Conservation (phyloP, 176 grass and related monocot species). For the Alopecurus myosuroides region DNA sequence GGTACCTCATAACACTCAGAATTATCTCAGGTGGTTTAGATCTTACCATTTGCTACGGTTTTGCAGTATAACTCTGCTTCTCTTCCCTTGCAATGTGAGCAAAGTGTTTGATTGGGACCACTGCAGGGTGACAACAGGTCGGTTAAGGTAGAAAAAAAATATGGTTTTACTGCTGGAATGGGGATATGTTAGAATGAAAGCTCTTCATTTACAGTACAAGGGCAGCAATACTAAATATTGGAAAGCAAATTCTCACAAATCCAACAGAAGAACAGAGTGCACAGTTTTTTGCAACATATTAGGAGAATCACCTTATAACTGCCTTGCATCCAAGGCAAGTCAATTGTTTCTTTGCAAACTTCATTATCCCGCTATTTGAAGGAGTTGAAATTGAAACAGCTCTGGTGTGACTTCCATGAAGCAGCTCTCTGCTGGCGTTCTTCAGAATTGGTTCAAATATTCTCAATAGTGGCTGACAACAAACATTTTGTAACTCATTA, state of each 20-base stretch:
- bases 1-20: neutral
- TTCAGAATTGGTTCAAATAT: slow-evolving; percentile 98
- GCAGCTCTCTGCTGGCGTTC: slow-evolving; percentile 93
- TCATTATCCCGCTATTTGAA: slow-evolving; percentile 98
- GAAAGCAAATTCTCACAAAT: slow-evolving; percentile 1
- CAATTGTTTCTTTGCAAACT: slow-evolving; percentile 91
- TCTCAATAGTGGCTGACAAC: slow-evolving; percentile 76
- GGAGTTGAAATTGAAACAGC: slow-evolving; percentile 94
- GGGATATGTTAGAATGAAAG: neutral
- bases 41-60: slow-evolving; percentile 82
- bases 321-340: slow-evolving; percentile 97
- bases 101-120: slow-evolving; percentile 73
- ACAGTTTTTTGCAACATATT: neutral
- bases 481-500: slow-evolving; percentile 3
- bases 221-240: neutral
- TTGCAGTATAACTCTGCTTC: slow-evolving; percentile 97
- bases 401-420: slow-evolving; percentile 98
- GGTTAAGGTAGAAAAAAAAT: neutral
- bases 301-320: slow-evolving; percentile 67
- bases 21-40: neutral
- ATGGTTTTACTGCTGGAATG: neutral
- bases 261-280: neutral
- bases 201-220: neutral
- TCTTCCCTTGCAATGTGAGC: slow-evolving; percentile 95
- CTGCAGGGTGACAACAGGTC: slow-evolving; percentile 30